Conservation (phyloP, 768 basidiomycete species). For the Tubosaeta brunneosetosa region DNA sequence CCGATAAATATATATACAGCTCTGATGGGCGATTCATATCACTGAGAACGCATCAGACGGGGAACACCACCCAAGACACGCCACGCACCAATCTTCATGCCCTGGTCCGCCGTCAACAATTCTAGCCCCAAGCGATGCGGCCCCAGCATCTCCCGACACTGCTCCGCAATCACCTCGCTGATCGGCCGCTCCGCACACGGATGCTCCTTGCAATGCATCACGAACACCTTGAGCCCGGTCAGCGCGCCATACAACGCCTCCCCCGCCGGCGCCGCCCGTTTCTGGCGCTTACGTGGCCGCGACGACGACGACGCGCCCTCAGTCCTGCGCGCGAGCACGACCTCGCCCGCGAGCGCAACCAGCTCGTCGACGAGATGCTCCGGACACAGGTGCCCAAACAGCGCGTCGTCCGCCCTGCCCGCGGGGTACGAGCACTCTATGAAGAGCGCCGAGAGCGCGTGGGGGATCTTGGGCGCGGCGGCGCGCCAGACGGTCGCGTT, state of each 20-base stretch:
- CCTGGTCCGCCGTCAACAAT: slow-evolving; percentile 70
- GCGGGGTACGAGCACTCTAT: slow-evolving; percentile 92
- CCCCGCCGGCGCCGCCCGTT: slow-evolving; percentile 33
- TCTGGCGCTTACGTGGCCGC: slow-evolving; percentile 35
- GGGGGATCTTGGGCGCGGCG: slow-evolving; percentile 73
- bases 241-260: slow-evolving; percentile 51
- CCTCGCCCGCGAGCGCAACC: slow-evolving; percentile 59
- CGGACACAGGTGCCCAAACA: slow-evolving; percentile 88
- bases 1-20: slow-evolving; percentile 6
- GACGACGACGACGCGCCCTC: background rate
- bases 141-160: slow-evolving; percentile 62
- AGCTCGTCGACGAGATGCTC: slow-evolving; percentile 77
- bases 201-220: slow-evolving; percentile 87
- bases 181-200: slow-evolving; percentile 49
- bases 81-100: slow-evolving; percentile 73
- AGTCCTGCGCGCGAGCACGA: slow-evolving; percentile 41
- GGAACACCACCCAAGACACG: too few species aligned
- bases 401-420: slow-evolving; percentile 56
- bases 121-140: slow-evolving; percentile 63
- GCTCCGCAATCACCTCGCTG: slow-evolving; percentile 63
- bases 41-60: slow-evolving; percentile 19
- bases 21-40: slow-evolving; percentile 28
- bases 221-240: slow-evolving; percentile 60
- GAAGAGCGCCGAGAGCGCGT: slow-evolving; percentile 72
- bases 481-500: slow-evolving; percentile 75